Evolutionary conservation across 768 basidiomycete species (phyloP).

Genomic region (Phanerochaete sordida): DNA sequence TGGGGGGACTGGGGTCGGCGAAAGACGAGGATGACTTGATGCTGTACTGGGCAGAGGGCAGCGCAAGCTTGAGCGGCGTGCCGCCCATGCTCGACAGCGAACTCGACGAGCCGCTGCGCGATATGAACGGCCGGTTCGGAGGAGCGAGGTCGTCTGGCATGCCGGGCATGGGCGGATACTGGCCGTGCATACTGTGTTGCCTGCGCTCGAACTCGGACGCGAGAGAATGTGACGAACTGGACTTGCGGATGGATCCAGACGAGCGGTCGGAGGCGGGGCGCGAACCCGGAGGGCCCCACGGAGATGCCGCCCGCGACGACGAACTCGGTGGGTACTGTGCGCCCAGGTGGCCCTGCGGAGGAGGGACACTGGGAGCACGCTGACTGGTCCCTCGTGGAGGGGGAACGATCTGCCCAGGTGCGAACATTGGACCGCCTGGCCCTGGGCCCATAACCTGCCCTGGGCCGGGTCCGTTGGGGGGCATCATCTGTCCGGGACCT

Average conservation of each 20-base stretch:
- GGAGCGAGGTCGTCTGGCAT: constrained; percentile 31
- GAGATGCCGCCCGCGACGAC: constrained; percentile 1
- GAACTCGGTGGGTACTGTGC: constrained; percentile 3
- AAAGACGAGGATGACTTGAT: constrained; percentile 47
- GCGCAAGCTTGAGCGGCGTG: constrained; percentile 37
- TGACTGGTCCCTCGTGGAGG: not conserved
- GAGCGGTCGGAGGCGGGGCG: constrained; percentile 24
- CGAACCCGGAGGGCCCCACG: constrained; percentile 7
- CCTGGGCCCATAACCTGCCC: not conserved
- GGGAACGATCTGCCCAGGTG: not conserved
- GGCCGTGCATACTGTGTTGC: constrained; percentile 25
- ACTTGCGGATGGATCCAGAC: constrained; percentile 41
- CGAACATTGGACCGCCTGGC: not conserved
- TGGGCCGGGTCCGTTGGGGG: not conserved
- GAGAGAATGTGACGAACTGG: constrained; percentile 57
- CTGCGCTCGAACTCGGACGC: constrained; percentile 40
- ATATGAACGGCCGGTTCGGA: constrained; percentile 22
- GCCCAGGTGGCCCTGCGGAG: constrained; percentile 9
- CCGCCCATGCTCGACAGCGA: constrained; percentile 22
- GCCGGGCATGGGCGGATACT: constrained; percentile 35
- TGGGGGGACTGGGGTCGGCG: constrained; percentile 77
- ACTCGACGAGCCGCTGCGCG: constrained; percentile 25
- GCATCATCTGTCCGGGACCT: not conserved
- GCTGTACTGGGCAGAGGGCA: constrained; percentile 60
- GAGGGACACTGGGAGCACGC: constrained; percentile 3